Base-by-base conservation (phyloP, 2,329 filamentous ascomycete species). In the Stachybotrys elegans region DNA sequence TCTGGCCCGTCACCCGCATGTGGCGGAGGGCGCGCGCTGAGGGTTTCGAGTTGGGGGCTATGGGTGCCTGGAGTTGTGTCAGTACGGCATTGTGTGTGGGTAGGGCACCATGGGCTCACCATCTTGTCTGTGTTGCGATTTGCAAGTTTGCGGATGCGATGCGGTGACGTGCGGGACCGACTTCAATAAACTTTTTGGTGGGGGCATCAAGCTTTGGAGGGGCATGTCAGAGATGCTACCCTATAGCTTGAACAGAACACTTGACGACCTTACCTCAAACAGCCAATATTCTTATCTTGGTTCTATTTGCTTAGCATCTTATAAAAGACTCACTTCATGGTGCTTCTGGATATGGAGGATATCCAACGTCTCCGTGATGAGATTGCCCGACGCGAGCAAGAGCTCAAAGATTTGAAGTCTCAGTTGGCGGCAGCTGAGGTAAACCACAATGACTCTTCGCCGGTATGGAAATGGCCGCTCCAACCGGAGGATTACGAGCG, bases 401-500 rank as follows among this genome's bases (percentile, higher is more conserved):
- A 79, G 31, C 65, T 83, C 2, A 59, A 59, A 6, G 59, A 57
- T 3, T 56, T 81, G 16, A 71, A 65, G 47, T 54, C 60, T 1
- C 68, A 73, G 48, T 69, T 81, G 5, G 65, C 62, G 4, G 52
- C 61, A 4, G 62, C 66, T 2, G 71, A 75, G 48, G 51, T 59
- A 2, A 47, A 56, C 20, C 40, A 53, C 11, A 42, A 46, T 17
- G 32, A 39, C 11, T 38, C 46, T 13, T 40, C 44, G 1, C 27
- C 40, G 14, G 21, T 38, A 1, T 70, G 68, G 67, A 78, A 69
- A 51, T 92, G 88, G 84, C 88, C 87, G 0, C 71, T 95, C 3
- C 64, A 68, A 4, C 68, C 73, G 14, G 78, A 85, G 5, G 90
- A 96, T 55, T 95, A 95, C 62, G 80, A 81, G 51, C 78, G 91